A percentile compares a stretch with the other conserved stretches of the same genome.
phyloP scores from a whole-genome alignment of 1,139 yeast genomes.

The Yamadazyma atlantica region DNA sequence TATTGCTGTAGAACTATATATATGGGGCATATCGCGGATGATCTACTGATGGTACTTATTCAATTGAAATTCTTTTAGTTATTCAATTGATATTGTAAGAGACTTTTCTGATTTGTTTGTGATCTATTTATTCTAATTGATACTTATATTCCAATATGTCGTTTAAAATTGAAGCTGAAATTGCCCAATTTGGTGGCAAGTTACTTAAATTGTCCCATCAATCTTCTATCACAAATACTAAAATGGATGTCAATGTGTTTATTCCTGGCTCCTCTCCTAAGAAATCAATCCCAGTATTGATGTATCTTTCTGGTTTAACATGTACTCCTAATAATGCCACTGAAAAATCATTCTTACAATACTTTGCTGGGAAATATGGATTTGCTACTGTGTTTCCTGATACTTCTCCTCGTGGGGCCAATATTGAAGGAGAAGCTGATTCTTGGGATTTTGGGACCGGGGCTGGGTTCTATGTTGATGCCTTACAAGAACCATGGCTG shows the following conservation, averaged over 20 bases:
- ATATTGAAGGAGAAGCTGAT: conserved; percentile 77
- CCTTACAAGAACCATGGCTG: conserved; percentile 71
- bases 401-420: conserved; percentile 96
- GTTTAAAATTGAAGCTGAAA: conserved; percentile 55
- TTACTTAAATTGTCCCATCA: conserved; percentile 73
- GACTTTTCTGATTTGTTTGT: too few species aligned
- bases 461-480: conserved; percentile 92
- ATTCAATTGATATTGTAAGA: too few species aligned
- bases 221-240: conserved; percentile 62
- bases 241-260: conserved; percentile 82
- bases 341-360: conserved; percentile 91
- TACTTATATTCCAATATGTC: neutral
- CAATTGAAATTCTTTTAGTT: too few species aligned
- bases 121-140: neutral
- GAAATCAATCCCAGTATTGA: conserved; percentile 61
- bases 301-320: conserved; percentile 86
- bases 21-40: too few species aligned
- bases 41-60: too few species aligned
- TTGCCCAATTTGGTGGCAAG: conserved; percentile 73
- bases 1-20: too few species aligned
- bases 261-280: conserved; percentile 57
- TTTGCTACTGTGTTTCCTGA: conserved; percentile 93
- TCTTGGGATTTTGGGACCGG: conserved; percentile 91
- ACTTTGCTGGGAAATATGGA: conserved; percentile 77
- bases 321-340: conserved; percentile 93